A percentile compares a stretch with the other conserved stretches of the same genome.
phyloP scores from a whole-genome alignment of 345 rosid species.

The Litchi chinensis region DNA sequence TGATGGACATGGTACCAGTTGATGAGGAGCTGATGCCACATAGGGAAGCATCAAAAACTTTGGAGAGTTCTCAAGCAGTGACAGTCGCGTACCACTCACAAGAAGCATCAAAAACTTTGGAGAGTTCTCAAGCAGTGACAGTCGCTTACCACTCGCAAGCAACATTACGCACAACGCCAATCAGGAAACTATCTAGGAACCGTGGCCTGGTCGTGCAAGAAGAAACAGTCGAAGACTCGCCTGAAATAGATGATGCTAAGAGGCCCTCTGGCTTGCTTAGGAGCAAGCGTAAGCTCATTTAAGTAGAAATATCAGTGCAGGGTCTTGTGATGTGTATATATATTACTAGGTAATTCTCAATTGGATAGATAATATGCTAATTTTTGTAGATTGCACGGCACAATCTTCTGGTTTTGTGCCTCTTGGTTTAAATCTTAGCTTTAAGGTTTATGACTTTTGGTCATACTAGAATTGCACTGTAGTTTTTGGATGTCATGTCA shows the following conservation, averaged over 20 bases:
- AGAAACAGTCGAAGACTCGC: constrained; percentile 69
- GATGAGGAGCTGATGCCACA: constrained; percentile 86
- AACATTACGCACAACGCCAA: constrained; percentile 61
- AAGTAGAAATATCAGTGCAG: constrained; percentile 11
- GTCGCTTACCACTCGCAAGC: constrained; percentile 33
- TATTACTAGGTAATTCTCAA: background rate
- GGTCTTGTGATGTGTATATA: background rate
- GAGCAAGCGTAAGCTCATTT: constrained; percentile 52
- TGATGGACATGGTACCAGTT: constrained; percentile 49
- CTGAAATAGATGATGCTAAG: constrained; percentile 37
- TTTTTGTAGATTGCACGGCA: background rate
- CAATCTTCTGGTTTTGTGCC: too few species aligned
- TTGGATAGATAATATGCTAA: background rate
- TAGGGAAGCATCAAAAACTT: constrained; percentile 29
- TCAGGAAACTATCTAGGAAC: constrained; percentile 73
- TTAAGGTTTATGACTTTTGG: too few species aligned
- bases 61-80: constrained; percentile 34
- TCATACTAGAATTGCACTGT: too few species aligned
- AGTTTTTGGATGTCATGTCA: too few species aligned
- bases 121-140: constrained; percentile 37
- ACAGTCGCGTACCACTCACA: constrained; percentile 29
- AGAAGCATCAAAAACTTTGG: constrained; percentile 16
- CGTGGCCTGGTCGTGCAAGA: constrained; percentile 76
- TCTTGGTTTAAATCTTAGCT: too few species aligned
- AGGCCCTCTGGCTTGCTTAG: constrained; percentile 40